Evolutionary conservation across 148 eudicot species (phyloP).

Genomic region (Chenopodium album): DNA sequence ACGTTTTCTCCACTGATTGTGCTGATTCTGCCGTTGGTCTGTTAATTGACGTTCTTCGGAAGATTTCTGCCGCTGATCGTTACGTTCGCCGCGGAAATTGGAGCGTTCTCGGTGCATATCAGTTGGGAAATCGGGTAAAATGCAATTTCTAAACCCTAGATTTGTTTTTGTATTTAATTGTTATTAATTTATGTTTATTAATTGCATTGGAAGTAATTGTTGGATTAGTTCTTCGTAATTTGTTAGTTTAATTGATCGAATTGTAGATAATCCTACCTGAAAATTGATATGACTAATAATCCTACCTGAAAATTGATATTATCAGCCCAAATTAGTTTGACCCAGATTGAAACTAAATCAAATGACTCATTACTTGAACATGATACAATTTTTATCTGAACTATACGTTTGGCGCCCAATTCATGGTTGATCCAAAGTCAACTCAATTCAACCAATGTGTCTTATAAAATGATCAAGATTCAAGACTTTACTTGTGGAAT

Average conservation of each 20-base stretch:
- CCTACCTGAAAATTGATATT: no score
- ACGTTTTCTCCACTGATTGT: slow-evolving; percentile 45
- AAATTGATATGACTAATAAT: no score
- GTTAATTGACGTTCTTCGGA: slow-evolving; percentile 59
- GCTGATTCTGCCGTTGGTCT: slow-evolving; percentile 70
- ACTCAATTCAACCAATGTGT: no score
- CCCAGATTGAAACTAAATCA: no score
- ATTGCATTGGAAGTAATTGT: neutral
- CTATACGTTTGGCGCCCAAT: no score
- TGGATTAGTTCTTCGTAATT: neutral
- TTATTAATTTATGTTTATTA: neutral
- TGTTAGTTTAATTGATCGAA: no score
- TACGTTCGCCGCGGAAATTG: slow-evolving; percentile 54
- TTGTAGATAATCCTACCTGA: no score
- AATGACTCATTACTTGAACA: no score
- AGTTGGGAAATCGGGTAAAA: slow-evolving; percentile 28
- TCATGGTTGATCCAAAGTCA: no score
- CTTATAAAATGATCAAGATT: no score
- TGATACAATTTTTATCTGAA: no score
- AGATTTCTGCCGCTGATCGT: slow-evolving; percentile 46
- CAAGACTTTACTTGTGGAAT: neutral
- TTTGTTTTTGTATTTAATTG: neutral
- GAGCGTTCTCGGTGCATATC: slow-evolving; percentile 21
- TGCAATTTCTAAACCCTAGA: neutral
- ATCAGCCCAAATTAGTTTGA: no score